Conservation (phyloP, 2,329 filamentous ascomycete genomes). For the Pyricularia pennisetigena region DNA sequence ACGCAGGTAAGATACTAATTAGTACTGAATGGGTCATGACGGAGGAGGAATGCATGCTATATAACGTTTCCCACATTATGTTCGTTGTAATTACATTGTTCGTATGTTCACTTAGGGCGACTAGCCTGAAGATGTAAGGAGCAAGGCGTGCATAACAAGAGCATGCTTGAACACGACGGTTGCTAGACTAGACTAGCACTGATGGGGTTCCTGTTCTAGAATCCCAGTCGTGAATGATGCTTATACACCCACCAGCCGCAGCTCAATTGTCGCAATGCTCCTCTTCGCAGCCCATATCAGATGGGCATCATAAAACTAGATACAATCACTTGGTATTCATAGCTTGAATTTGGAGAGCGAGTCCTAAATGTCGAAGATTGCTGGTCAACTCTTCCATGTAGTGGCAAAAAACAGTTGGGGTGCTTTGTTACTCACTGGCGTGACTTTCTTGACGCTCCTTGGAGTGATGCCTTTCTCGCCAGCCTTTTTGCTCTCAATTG, state of each 20-base stretch:
- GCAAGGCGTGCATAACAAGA: background rate
- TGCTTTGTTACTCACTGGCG: conserved; percentile 44
- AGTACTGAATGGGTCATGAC: too few relatives aligned
- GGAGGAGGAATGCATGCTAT: too few relatives aligned
- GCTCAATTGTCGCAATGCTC: background rate
- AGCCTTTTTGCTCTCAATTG: conserved; percentile 63
- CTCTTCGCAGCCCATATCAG: too few relatives aligned
- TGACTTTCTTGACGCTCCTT: conserved; percentile 67
- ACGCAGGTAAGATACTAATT: too few relatives aligned
- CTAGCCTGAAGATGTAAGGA: background rate
- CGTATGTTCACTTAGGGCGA: background rate
- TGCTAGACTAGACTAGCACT: background rate
- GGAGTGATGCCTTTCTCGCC: conserved; percentile 68
- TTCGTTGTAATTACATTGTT: too few relatives aligned
- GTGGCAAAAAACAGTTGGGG: background rate
- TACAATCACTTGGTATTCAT: conserved; percentile 23
- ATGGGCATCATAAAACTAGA: background rate
- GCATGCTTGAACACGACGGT: background rate
- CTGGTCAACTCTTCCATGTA: background rate
- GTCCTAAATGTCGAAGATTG: conserved; percentile 33
- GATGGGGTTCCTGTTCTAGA: background rate
- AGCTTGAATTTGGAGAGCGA: conserved; percentile 60
- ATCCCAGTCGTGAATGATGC: background rate
- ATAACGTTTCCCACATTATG: too few relatives aligned
- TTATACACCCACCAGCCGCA: background rate